These are phyloP conservation scores for Stromatinia cepivora DNA, from an alignment of 2,329 filamentous ascomycete species.

Conservation along the genomic window DNA sequence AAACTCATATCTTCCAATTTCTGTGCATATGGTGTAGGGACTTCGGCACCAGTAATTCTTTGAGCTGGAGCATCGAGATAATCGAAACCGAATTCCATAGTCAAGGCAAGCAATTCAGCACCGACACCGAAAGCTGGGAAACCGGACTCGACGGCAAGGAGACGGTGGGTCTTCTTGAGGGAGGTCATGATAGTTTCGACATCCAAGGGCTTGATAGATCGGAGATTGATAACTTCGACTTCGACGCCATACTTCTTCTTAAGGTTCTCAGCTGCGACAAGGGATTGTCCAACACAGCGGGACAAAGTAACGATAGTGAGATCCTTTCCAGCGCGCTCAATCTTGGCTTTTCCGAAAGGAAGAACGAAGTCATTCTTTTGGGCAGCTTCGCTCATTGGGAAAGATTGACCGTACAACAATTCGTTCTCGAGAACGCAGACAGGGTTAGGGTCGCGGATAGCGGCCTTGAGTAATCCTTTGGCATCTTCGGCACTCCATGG, in stretches of 20 bases:
- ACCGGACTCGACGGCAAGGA: slow-evolving; percentile 90
- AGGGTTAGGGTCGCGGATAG: slow-evolving; percentile 97
- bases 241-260: slow-evolving; percentile 97
- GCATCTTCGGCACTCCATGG: slow-evolving; percentile 98
- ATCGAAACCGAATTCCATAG: slow-evolving; percentile 98
- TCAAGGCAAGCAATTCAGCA: slow-evolving; percentile 87
- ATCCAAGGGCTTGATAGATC: slow-evolving; percentile 95
- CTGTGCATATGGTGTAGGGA: slow-evolving; percentile 92
- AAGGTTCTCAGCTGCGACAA: slow-evolving; percentile 83
- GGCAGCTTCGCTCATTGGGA: slow-evolving; percentile 96
- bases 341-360: slow-evolving; percentile 98
- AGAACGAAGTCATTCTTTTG: slow-evolving; percentile 96
- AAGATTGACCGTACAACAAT: slow-evolving; percentile 86
- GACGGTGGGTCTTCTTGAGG: slow-evolving; percentile 95
- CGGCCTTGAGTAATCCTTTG: slow-evolving; percentile 96
- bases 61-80: slow-evolving; percentile 93
- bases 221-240: slow-evolving; percentile 95
- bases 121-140: slow-evolving; percentile 94
- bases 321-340: slow-evolving; percentile 94
- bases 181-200: slow-evolving; percentile 94
- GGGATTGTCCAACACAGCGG: slow-evolving; percentile 89
- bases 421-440: slow-evolving; percentile 90
- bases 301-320: slow-evolving; percentile 93
- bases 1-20: slow-evolving; percentile 94
- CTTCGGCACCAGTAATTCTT: slow-evolving; percentile 93